Base-by-base conservation (phyloP, 495 filamentous ascomycete genomes). In the Hypoxylon perforatum region DNA sequence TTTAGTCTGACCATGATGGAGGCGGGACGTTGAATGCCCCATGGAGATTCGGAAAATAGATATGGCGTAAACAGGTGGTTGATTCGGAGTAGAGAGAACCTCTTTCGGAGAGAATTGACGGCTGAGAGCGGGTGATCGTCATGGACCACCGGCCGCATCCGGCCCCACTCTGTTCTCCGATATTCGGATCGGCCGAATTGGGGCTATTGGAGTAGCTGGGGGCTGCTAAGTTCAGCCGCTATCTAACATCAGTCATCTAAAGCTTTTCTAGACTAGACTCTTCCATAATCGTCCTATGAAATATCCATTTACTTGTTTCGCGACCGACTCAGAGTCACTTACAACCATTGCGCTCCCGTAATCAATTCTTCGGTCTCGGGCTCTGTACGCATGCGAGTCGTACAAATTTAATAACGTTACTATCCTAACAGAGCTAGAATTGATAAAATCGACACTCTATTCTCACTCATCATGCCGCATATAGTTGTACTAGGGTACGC, bases 401-500 rank as follows among this genome's bases (percentile, higher is more conserved):
- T n/a, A n/a, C n/a, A n/a, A n/a, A n/a, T n/a, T n/a, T n/a, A n/a
- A n/a, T n/a, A n/a, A n/a, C n/a, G n/a, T n/a, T n/a, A n/a, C n/a
- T n/a, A n/a, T n/a, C n/a, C n/a, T n/a, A n/a, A n/a, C n/a, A n/a
- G n/a, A n/a, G n/a, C n/a, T n/a, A n/a, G n/a, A n/a, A n/a, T n/a
- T n/a, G n/a, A n/a, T n/a, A n/a, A n/a, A n/a, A n/a, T n/a, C n/a
- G n/a, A n/a, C n/a, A n/a, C n/a, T n/a, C n/a, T n/a, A 57, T 11
- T 17, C 35, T 46, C 30, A 21, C 30, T 38, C 19, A 41, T 11
- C 2, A 69, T 69, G 66, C 56, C 66, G 10, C 66, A 69, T 52
- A 78, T 81, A 38, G 77, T 83, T 38, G 74, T 84, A 7, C 73
- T 82, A 66, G 81, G 80, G 81, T 82, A 74, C 63, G 17, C 39